These are phyloP conservation scores for Talaromyces piceae DNA, from an alignment of 2,329 filamentous ascomycete genomes.

Conservation along the genomic window DNA sequence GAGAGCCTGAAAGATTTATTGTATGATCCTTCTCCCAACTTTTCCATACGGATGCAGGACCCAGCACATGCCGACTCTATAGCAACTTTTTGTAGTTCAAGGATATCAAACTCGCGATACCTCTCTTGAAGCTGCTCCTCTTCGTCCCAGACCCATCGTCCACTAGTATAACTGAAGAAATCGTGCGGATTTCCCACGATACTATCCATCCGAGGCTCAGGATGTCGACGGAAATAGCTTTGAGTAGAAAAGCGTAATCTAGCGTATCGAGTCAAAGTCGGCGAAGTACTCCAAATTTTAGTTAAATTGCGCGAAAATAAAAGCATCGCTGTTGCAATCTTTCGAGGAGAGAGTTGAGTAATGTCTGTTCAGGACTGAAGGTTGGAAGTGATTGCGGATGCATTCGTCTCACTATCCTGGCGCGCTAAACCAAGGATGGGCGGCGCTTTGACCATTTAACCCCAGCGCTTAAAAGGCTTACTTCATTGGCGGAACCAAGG, in stretches of 20 bases:
- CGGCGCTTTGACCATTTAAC: neutral
- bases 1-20: constrained; percentile 17
- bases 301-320: constrained; percentile 2
- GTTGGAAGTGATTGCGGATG: neutral
- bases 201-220: constrained; percentile 1
- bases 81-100: constrained; percentile 11
- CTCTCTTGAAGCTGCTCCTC: constrained; percentile 6
- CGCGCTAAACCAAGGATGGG: neutral
- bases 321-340: constrained; percentile 3
- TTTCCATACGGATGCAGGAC: constrained; percentile 10
- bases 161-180: constrained; percentile 7
- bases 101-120: constrained; percentile 8
- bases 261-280: constrained; percentile 2
- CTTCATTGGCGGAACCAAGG: no score
- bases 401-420: neutral
- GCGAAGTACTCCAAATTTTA: constrained; percentile 5
- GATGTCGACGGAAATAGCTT: constrained; percentile 5
- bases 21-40: constrained; percentile 11
- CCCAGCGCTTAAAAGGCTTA: constrained; percentile 1
- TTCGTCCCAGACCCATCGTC: constrained; percentile 8
- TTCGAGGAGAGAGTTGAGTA: neutral
- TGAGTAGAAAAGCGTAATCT: constrained; percentile 4
- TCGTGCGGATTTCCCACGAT: constrained; percentile 2
- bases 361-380: neutral
- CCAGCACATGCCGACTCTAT: constrained; percentile 7